Evolutionary conservation across 306 rosid species (phyloP).

Genomic region (Prunus padus): DNA sequence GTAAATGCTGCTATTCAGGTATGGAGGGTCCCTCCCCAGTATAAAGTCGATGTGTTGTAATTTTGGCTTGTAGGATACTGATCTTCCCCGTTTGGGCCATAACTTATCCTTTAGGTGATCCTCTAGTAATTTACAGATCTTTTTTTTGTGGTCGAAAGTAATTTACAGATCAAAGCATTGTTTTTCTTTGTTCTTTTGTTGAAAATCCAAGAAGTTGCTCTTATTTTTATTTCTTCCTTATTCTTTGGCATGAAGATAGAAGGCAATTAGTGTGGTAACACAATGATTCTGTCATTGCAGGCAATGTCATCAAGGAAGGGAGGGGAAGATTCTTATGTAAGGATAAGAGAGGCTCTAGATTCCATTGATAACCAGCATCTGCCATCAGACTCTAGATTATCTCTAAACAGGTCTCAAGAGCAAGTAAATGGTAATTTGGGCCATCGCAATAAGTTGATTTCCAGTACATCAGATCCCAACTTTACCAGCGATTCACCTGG

Average conservation of each 20-base stretch:
- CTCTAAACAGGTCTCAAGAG: constrained; percentile 48
- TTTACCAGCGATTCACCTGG: constrained; percentile 41
- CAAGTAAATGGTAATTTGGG: constrained; percentile 52
- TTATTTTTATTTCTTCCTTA: neutral
- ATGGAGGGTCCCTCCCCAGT: neutral
- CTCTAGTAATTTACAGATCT: neutral
- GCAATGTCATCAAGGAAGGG: constrained; percentile 65
- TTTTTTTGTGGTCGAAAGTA: too few relatives aligned
- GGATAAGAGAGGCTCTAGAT: constrained; percentile 67
- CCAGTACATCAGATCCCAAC: constrained; percentile 39
- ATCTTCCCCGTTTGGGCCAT: neutral
- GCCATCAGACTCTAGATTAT: constrained; percentile 41
- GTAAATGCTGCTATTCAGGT: constrained; percentile 91
- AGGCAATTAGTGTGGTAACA: neutral
- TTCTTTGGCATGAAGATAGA: neutral
- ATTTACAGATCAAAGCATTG: constrained; percentile 1
- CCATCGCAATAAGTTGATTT: constrained; percentile 34
- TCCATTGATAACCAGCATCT: constrained; percentile 52
- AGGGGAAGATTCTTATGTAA: constrained; percentile 73
- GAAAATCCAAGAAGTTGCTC: neutral
- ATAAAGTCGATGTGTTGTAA: neutral
- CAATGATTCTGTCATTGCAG: constrained; percentile 41
- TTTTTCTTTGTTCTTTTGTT: neutral
- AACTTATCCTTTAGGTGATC: neutral
- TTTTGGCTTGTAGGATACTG: neutral